Evolutionary conservation across 1,139 yeast species (phyloP), one percentile per base, ranked within the genome.

Genomic region (Blastobotrys persicus): DNA sequence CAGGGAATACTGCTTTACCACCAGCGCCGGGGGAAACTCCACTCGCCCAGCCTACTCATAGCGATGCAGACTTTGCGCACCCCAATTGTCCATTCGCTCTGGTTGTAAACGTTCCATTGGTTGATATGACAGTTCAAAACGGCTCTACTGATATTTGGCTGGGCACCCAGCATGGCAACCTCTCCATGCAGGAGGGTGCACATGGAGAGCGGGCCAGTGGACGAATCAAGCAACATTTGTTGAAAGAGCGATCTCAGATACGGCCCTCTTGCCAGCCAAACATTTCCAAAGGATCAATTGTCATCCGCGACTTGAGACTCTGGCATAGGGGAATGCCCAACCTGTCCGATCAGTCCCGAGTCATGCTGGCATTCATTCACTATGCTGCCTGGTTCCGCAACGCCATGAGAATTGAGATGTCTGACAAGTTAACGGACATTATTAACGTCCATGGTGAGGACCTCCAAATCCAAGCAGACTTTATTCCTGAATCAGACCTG

Each of bases 251-350:
- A 20, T 38, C 52, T 13, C 19, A 42, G 14, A 17, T 37, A 4
- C 31, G 44, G 6, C 56, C 55, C 3, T 56, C 56, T 5, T 2
- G 50, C 32, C 56, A 53, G 45, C 50, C 53, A 2, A 32, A 44
- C 2, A 39, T 54, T 11, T 46, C 51, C 17, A 48, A 47, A 45
- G 57, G 57, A 7, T 46, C 57, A 2, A 51, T 54, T 41, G 44
- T 53, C 2, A 42, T 54, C 2, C 47, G 57, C 16, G 57, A 54
- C 35, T 20, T 51, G 34, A 38, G 52, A 9, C 28, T 53, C 14
- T 54, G 56, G 57, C 57, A 54, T 28, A 46, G 47, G 7, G 56
- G 56, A 4, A 54, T 49, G 55, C 55, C 56, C 7, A 54, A 52
- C 37, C 53, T 49, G 7, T 49, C 52, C 4, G 14, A 40, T 12